A percentile compares a stretch with the other conserved stretches of the same genome.
phyloP scores from a whole-genome alignment of 805 yeast genomes.

The Blastobotrys peoriensis region DNA sequence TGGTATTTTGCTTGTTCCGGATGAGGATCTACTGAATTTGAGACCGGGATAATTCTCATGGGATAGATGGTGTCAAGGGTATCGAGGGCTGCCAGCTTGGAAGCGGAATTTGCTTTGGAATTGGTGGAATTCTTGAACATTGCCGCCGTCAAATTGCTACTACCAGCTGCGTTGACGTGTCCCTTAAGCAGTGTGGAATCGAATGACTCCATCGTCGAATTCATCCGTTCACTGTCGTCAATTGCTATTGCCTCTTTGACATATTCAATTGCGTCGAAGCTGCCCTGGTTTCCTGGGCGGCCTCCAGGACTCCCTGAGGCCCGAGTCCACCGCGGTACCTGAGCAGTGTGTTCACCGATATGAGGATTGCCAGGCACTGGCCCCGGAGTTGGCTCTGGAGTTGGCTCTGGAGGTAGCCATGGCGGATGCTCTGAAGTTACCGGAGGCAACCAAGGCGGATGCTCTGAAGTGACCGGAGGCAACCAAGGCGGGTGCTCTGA shows the following conservation, averaged over 20 bases:
- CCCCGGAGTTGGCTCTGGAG: not conserved
- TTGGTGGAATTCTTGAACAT: too few species aligned
- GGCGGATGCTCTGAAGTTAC: not conserved
- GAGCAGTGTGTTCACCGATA: not conserved
- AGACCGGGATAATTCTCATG: not conserved
- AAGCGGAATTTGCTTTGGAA: too few species aligned
- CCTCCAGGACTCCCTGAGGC: too few species aligned
- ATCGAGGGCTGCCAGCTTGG: too few species aligned
- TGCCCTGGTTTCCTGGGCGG: too few species aligned
- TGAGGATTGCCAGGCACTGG: not conserved
- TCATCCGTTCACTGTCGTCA: too few species aligned
- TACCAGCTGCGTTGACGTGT: too few species aligned
- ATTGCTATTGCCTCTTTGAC: too few species aligned
- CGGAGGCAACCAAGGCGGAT: not conserved
- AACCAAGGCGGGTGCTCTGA: not conserved
- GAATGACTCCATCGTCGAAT: too few species aligned
- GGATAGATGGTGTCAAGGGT: not conserved
- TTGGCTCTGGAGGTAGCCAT: not conserved
- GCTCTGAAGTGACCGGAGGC: not conserved
- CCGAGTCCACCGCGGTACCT: not conserved
- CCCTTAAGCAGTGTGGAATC: too few species aligned
- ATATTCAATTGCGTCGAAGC: too few species aligned
- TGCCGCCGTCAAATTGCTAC: too few species aligned
- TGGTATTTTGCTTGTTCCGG: not conserved
- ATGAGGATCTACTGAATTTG: not conserved